These are phyloP conservation scores for Astragalus glycyphyllos DNA, from an alignment of 306 rosid genomes.

Conservation along the genomic window DNA sequence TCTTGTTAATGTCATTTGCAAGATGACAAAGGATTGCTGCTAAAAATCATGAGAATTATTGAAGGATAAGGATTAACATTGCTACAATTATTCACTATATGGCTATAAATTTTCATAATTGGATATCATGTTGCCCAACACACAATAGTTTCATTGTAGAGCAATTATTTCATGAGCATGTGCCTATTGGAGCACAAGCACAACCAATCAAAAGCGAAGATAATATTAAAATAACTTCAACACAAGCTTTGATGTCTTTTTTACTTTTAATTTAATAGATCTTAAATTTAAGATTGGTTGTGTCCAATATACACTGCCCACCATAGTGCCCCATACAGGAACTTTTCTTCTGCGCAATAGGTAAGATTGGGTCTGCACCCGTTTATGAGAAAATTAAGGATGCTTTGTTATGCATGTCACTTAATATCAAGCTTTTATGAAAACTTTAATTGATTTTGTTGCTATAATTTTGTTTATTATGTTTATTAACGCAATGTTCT, in stretches of 20 bases:
- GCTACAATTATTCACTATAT: background rate
- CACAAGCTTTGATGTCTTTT: background rate
- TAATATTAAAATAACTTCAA: background rate
- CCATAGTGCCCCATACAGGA: background rate
- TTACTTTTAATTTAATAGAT: background rate
- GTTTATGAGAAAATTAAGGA: no score
- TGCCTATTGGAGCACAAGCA: background rate
- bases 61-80: conserved; percentile 4
- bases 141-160: background rate
- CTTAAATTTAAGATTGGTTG: background rate
- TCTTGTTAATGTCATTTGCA: conserved; percentile 17
- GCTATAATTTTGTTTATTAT: conserved; percentile 35
- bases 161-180: background rate
- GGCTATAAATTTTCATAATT: background rate
- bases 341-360: background rate
- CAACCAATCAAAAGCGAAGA: background rate
- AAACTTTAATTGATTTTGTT: conserved; percentile 30
- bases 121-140: background rate
- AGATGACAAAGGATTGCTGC: background rate
- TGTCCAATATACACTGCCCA: background rate
- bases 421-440: background rate
- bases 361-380: background rate
- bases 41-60: conserved; percentile 6
- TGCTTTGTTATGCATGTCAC: no score
- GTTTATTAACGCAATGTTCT: conserved; percentile 38